Conservation (phyloP, 306 rosid species). For the Hylodesmum podocarpum region DNA sequence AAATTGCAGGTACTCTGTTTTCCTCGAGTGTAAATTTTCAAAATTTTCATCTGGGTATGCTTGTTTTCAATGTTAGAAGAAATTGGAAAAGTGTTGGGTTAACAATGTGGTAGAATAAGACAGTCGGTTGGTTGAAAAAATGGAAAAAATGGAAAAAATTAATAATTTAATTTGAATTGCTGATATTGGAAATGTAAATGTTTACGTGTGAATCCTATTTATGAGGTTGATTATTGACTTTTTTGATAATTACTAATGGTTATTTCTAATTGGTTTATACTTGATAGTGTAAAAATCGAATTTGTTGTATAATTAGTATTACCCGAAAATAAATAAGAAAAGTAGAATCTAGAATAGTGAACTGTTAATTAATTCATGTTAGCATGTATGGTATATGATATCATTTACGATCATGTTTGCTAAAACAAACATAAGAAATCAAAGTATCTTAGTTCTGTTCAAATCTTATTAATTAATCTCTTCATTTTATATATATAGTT, state of each 20-base stretch:
- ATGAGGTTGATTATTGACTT: background rate
- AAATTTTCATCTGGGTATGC: background rate
- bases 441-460: no score
- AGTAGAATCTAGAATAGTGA: no score
- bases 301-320: no score
- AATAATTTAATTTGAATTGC: background rate
- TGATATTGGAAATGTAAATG: background rate
- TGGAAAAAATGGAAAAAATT: no score
- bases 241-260: background rate
- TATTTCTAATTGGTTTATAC: background rate
- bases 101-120: background rate
- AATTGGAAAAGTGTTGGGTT: background rate
- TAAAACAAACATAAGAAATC: no score
- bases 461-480: no score
- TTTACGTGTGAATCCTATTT: no score
- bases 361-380: no score
- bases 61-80: background rate
- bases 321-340: no score
- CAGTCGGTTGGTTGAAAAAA: background rate
- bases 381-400: no score
- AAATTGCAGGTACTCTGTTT: slow-evolving; percentile 67
- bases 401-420: no score
- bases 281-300: background rate
- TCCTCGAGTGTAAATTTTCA: background rate
- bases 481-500: no score